Conservation (phyloP, 75 land plant species). For the Cunninghamia lanceolata region DNA sequence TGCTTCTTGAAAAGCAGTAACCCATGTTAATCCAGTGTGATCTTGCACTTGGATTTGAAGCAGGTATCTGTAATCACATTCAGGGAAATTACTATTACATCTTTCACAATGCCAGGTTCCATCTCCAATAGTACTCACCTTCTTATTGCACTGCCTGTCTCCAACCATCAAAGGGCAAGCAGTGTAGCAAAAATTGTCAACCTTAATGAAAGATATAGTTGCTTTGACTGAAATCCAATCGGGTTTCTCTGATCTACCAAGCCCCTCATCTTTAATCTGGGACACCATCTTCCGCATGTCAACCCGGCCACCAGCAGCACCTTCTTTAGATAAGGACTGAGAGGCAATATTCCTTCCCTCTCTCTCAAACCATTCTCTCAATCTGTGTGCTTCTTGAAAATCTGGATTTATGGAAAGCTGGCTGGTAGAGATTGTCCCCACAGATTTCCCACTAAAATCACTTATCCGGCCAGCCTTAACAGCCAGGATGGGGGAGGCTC, state of each 20-base stretch:
- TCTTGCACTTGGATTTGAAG: slow-evolving; percentile 86
- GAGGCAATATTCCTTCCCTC: slow-evolving; percentile 59
- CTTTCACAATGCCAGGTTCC: slow-evolving; percentile 88
- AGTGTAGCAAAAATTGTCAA: slow-evolving; percentile 92
- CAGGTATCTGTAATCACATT: slow-evolving; percentile 93
- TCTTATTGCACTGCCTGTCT: slow-evolving; percentile 89
- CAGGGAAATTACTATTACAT: slow-evolving; percentile 79
- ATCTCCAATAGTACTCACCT: slow-evolving; percentile 69
- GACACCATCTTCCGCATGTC: slow-evolving; percentile 75
- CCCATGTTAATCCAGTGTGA: slow-evolving; percentile 95
- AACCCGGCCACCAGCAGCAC: slow-evolving; percentile 32
- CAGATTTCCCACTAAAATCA: slow-evolving; percentile 93
- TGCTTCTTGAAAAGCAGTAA: slow-evolving; percentile 95
- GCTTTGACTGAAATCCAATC: slow-evolving; percentile 88
- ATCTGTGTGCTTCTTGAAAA: slow-evolving; percentile 50
- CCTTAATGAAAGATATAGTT: slow-evolving; percentile 77
- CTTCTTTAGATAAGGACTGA: slow-evolving; percentile 75
- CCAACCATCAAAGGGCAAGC: slow-evolving; percentile 90
- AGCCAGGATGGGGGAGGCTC: slow-evolving; percentile 68
- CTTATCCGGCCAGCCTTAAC: slow-evolving; percentile 87
- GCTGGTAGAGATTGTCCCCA: slow-evolving; percentile 80
- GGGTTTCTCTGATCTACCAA: slow-evolving; percentile 87
- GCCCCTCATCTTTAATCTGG: slow-evolving; percentile 91
- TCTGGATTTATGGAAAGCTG: slow-evolving; percentile 87
- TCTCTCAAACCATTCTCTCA: slow-evolving; percentile 82